A percentile compares a stretch with the other conserved stretches of the same genome.
These are phyloP conservation scores for Colletotrichum ledebouriae DNA, from an alignment of 2,329 filamentous ascomycete genomes.

Conservation along the genomic window DNA sequence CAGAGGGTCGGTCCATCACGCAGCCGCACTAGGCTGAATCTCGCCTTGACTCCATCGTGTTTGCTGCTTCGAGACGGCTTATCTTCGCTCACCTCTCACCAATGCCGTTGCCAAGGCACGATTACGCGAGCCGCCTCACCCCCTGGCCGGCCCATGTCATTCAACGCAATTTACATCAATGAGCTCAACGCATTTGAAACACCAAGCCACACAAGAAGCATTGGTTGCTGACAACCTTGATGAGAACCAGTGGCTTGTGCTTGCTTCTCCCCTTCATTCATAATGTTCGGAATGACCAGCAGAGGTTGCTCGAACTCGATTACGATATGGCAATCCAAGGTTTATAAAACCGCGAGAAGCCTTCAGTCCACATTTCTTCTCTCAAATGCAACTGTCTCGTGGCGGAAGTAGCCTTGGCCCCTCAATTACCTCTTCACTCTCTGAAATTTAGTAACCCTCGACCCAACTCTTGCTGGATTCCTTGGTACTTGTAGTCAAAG, in stretches of 20 bases:
- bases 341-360: too few species aligned
- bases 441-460: conserved; percentile 32
- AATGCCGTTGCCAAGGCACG: conserved; percentile 10
- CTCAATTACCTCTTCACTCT: conserved; percentile 20
- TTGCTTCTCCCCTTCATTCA: too few species aligned
- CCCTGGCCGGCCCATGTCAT: conserved; percentile 24
- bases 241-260: too few species aligned
- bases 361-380: too few species aligned
- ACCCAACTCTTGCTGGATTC: conserved; percentile 36
- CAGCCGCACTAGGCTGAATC: conserved; percentile 24
- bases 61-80: background rate
- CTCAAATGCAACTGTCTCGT: too few species aligned
- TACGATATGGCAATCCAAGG: too few species aligned
- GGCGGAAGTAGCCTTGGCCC: too few species aligned
- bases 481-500: conserved; percentile 26
- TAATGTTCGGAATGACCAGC: too few species aligned
- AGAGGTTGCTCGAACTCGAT: too few species aligned
- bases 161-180: conserved; percentile 35
- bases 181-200: conserved; percentile 34
- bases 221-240: too few species aligned
- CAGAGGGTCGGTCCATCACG: background rate
- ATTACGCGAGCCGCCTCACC: conserved; percentile 6
- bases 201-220: too few species aligned
- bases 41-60: conserved; percentile 9
- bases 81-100: background rate